Base-by-base conservation (phyloP, 192 early-diverging fungal genomes). In the Gaertneriomyces sp. region DNA sequence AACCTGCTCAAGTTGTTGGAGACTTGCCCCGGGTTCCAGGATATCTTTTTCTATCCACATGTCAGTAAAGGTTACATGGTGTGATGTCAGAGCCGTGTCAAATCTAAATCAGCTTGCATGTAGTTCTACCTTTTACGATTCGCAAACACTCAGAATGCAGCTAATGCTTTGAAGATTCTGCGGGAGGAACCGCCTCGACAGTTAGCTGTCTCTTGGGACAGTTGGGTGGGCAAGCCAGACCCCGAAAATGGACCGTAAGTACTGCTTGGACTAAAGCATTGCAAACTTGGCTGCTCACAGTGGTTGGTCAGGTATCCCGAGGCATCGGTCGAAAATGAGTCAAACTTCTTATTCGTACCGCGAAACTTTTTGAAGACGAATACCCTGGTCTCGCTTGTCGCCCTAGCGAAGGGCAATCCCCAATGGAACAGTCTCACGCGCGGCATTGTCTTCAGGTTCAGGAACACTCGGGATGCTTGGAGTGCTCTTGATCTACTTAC, bases 181-280 rank as follows among this genome's bases (percentile, higher is more conserved):
- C 20, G 39, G 41, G 25, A 39, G 9, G 57, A 65, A 51, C 52
- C 57, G 25, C 20, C 51, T 40, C 53, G 53, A 11, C 42, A n/a
- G 9, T 25, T 65, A 9, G 25, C 56, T 5, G 39, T 65, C 7
- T 40, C 16, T 44, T 65, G 63, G 63, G 63, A 65, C 17, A 8
- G 41, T 5, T 65, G 63, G 63, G 12, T 11, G 19, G 14, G 12
- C 16, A 53, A 19, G 25, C 25, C 25, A 9, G 53, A 65, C 46
- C 63, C 63, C 10, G 5, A 58, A 33, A 63, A 19, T 19, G 65
- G 59, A 17, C 59, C 60, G 45, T 69, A 56, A 56, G 54, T 56
- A 25, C 54, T 39, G 16, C 54, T 8, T 12, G 8, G 16, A 6
- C 4, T 5, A 56, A 20, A n/a, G n/a, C n/a, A n/a, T 20, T 38